A percentile compares a stretch with the other conserved stretches of the same genome.
Evolutionary conservation across 2,329 filamentous ascomycete genomes (phyloP).

Genomic region (Cladobotryum protrusum): DNA sequence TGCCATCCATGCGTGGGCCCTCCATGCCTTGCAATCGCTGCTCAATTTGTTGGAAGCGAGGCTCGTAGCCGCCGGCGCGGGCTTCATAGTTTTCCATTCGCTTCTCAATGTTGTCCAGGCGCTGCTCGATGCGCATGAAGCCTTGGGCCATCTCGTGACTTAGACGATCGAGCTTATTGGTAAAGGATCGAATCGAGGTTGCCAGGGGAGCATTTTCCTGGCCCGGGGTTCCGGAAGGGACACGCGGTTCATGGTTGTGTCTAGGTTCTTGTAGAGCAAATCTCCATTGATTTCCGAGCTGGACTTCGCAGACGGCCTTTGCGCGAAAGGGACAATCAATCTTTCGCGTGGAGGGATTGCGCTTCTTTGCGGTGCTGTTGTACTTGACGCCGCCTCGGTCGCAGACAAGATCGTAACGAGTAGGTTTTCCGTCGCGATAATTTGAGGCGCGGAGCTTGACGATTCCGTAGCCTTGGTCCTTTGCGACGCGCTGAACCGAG

Average conservation of each 20-base stretch:
- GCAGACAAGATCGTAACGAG: constrained; percentile 57
- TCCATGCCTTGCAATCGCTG: constrained; percentile 37
- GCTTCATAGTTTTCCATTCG: constrained; percentile 49
- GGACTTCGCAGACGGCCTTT: constrained; percentile 58
- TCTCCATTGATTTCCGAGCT: constrained; percentile 58
- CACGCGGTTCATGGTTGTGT: constrained; percentile 56
- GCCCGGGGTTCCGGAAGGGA: constrained; percentile 47
- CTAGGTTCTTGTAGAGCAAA: constrained; percentile 54
- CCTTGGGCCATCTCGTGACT: constrained; percentile 50
- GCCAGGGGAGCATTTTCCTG: constrained; percentile 53
- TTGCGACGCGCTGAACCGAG: constrained; percentile 53
- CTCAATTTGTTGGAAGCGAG: constrained; percentile 40
- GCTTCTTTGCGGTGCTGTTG: constrained; percentile 59
- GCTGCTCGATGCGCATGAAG: constrained; percentile 44
- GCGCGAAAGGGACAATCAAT: constrained; percentile 58
- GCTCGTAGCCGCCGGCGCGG: constrained; percentile 36
- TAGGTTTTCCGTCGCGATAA: constrained; percentile 57
- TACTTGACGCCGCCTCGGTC: constrained; percentile 60
- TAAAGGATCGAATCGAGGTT: constrained; percentile 51
- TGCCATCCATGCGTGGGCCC: constrained; percentile 35
- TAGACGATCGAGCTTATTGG: constrained; percentile 54
- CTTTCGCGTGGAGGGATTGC: constrained; percentile 57
- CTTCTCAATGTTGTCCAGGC: constrained; percentile 47
- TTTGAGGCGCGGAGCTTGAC: constrained; percentile 58
- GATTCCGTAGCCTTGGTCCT: constrained; percentile 57